Percentiles rank a stretch among this genome's conserved stretches.
phyloP scores from a whole-genome alignment of 2,329 filamentous ascomycete genomes.

The Lachnellula arida region DNA sequence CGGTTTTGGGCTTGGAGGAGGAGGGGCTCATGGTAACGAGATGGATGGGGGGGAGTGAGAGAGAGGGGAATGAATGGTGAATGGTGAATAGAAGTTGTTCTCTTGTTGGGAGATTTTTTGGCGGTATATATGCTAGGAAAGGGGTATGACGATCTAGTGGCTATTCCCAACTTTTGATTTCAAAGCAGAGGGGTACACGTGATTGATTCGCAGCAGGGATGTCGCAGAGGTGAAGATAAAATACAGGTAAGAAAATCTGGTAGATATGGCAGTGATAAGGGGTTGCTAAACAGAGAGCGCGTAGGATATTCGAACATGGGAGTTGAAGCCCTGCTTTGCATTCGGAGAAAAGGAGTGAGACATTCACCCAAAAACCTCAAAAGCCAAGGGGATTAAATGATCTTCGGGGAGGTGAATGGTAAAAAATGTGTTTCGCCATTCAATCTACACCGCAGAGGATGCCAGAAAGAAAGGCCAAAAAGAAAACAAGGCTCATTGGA shows the following conservation, averaged over 20 bases:
- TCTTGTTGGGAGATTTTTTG: neutral
- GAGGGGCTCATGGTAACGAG: neutral
- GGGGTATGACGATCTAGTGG: conserved; percentile 2
- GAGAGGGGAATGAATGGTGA: no score
- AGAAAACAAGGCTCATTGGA: no score
- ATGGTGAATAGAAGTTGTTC: neutral
- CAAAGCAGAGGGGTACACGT: neutral
- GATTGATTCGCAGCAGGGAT: neutral
- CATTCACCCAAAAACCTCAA: no score
- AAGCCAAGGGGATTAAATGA: no score
- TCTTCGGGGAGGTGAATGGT: no score
- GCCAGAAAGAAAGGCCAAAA: no score
- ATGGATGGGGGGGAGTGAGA: neutral
- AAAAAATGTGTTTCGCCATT: no score
- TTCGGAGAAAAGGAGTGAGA: no score
- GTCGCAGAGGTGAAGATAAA: neutral
- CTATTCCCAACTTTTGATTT: conserved; percentile 3
- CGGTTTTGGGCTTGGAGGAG: conserved; percentile 23
- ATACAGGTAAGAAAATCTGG: neutral
- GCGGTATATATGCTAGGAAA: neutral
- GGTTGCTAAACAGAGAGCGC: no score
- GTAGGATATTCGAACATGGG: no score
- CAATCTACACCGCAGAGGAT: no score
- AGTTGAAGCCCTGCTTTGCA: no score
- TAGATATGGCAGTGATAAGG: neutral